Conservation (phyloP, 495 filamentous ascomycete species). For the Aspergillus ostianus region DNA sequence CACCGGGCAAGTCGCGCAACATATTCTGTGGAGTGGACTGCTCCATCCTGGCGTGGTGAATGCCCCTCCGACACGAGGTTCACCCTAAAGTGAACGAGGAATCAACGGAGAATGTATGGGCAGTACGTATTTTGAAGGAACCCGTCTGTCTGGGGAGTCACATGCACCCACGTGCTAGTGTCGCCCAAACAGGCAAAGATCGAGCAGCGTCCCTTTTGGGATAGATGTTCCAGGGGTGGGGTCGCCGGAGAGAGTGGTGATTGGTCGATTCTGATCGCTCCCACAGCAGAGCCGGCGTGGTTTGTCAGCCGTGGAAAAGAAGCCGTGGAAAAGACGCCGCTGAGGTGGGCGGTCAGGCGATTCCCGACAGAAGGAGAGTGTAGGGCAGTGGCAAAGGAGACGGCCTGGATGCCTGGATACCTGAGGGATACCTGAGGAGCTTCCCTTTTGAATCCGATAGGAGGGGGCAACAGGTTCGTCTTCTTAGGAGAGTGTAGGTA, state of each 20-base stretch:
- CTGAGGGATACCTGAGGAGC: background rate
- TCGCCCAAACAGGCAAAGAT: slow-evolving; percentile 15
- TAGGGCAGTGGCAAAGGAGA: background rate
- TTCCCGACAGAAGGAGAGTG: no score
- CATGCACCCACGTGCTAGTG: slow-evolving; percentile 22
- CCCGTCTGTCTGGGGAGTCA: slow-evolving; percentile 12
- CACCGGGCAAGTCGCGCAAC: slow-evolving; percentile 33
- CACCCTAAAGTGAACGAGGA: background rate
- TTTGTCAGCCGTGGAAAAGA: slow-evolving; percentile 12
- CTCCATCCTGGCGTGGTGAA: slow-evolving; percentile 34
- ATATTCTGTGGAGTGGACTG: slow-evolving; percentile 36
- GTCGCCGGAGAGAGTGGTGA: slow-evolving; percentile 3
- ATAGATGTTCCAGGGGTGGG: slow-evolving; percentile 10
- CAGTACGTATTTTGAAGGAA: background rate
- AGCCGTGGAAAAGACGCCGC: background rate
- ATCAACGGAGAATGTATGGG: background rate
- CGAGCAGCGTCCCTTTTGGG: slow-evolving; percentile 7
- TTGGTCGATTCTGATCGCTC: slow-evolving; percentile 10
- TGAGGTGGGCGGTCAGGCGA: slow-evolving; percentile 9
- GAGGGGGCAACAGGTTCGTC: no score
- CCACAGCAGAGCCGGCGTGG: slow-evolving; percentile 6
- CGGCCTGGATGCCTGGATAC: background rate
- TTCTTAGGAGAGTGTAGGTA: background rate
- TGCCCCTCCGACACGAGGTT: slow-evolving; percentile 5
- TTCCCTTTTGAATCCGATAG: background rate